These are phyloP conservation scores for Chytriomyces sp. DNA, from an alignment of 192 early-diverging fungal genomes.

Conservation along the genomic window DNA sequence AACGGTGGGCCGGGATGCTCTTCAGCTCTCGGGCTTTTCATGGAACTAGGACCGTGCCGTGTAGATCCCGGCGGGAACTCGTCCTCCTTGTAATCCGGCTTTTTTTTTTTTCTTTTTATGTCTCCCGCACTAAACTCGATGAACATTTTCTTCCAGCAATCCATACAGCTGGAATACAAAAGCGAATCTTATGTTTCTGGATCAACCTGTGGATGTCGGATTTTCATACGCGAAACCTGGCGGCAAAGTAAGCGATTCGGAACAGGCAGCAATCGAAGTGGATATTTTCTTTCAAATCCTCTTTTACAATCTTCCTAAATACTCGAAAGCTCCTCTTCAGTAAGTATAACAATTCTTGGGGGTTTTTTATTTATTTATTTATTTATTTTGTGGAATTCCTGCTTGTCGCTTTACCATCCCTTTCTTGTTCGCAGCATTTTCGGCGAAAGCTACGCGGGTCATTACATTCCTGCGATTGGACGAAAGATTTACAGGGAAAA, in stretches of 20 bases:
- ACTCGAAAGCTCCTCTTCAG: conserved; percentile 23
- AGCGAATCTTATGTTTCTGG: conserved; percentile 65
- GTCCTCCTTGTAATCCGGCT: conserved; percentile 43
- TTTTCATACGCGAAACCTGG: conserved; percentile 74
- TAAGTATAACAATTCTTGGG: not conserved
- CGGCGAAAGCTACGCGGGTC: conserved; percentile 63
- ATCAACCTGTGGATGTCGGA: conserved; percentile 85
- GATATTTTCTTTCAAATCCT: conserved; percentile 94
- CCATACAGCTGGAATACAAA: conserved; percentile 87
- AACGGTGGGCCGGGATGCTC: conserved; percentile 77
- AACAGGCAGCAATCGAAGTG: conserved; percentile 82
- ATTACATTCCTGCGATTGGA: conserved; percentile 93
- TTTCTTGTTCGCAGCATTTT: conserved; percentile 20
- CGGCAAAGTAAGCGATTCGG: conserved; percentile 60
- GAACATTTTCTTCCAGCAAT: conserved; percentile 50
- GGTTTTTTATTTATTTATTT: not conserved
- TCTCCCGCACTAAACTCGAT: not conserved
- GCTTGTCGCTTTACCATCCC: too few species aligned
- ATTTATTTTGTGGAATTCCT: conserved; percentile 3
- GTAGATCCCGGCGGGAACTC: conserved; percentile 75
- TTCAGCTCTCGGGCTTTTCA: conserved; percentile 73
- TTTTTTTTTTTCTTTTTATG: not conserved
- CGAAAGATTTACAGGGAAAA: conserved; percentile 80
- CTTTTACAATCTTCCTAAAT: conserved; percentile 26
- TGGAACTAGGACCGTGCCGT: conserved; percentile 86